Evolutionary conservation across 495 filamentous ascomycete species (phyloP).

Genomic region (Venustampulla echinocandica): DNA sequence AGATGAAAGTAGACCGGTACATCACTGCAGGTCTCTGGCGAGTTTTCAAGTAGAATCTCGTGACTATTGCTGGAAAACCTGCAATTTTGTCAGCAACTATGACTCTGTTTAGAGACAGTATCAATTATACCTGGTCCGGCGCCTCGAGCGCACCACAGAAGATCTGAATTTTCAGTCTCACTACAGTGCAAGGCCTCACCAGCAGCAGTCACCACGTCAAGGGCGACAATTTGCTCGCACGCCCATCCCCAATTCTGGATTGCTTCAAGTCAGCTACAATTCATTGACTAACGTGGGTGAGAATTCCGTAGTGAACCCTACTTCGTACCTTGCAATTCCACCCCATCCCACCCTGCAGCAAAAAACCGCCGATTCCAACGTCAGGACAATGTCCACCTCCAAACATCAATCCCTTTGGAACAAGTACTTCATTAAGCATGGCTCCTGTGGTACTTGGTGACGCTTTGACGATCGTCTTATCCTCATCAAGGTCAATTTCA

Average conservation of each 20-base stretch:
- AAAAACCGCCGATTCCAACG: constrained; percentile 46
- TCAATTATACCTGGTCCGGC: constrained; percentile 34
- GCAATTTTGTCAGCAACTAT: background rate
- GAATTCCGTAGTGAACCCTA: background rate
- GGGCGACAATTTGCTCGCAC: constrained; percentile 36
- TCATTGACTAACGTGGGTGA: background rate
- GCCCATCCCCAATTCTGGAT: constrained; percentile 46
- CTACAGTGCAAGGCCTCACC: constrained; percentile 33
- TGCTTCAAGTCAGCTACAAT: background rate
- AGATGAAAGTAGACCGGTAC: constrained; percentile 37
- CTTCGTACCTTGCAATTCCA: constrained; percentile 45
- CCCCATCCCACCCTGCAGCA: constrained; percentile 48
- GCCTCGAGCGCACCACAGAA: constrained; percentile 43
- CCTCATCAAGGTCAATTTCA: constrained; percentile 30
- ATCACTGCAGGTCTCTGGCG: constrained; percentile 26
- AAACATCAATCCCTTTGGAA: constrained; percentile 34
- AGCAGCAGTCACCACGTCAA: constrained; percentile 42
- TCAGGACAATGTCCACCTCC: constrained; percentile 47
- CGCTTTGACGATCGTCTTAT: constrained; percentile 26
- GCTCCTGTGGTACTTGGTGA: constrained; percentile 38
- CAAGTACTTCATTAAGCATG: constrained; percentile 34
- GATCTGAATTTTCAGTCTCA: constrained; percentile 33
- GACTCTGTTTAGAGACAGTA: background rate
- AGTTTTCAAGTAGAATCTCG: constrained; percentile 36
- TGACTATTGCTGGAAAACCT: constrained; percentile 43